phyloP scores from a whole-genome alignment of 2,329 filamentous ascomycete species.

The Proliferodiscus dingleyae region DNA sequence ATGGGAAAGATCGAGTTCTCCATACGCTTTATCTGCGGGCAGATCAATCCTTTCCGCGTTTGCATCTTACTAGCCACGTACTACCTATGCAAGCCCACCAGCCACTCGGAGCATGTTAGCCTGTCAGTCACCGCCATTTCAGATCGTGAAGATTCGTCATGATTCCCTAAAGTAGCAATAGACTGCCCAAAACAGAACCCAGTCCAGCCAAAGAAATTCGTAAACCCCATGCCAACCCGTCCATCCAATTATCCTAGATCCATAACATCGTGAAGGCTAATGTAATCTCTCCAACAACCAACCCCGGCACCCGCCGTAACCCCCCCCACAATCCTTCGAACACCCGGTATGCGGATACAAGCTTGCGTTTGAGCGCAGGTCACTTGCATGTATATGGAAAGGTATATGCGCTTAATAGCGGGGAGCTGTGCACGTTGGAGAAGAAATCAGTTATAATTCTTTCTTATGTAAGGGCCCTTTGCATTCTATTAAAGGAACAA shows the following conservation, averaged over 20 bases:
- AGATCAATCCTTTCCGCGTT: not conserved
- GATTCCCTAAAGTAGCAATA: conserved; percentile 11
- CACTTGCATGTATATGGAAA: conserved; percentile 23
- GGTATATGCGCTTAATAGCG: conserved; percentile 20
- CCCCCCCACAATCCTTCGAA: not conserved
- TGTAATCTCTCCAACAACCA: not conserved
- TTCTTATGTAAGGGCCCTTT: conserved; percentile 21
- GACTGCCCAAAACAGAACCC: not conserved
- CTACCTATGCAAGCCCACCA: not conserved
- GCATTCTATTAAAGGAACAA: conserved; percentile 12
- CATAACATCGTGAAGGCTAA: not conserved
- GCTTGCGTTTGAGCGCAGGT: conserved; percentile 25
- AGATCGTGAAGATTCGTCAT: conserved; percentile 11
- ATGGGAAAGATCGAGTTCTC: too few species aligned
- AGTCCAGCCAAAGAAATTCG: conserved; percentile 11
- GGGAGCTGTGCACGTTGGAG: conserved; percentile 22
- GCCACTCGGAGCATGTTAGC: not conserved
- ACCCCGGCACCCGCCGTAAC: too few species aligned
- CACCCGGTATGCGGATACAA: conserved; percentile 16
- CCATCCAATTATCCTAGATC: not conserved
- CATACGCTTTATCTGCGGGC: too few species aligned
- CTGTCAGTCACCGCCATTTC: not conserved
- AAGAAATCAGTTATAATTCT: conserved; percentile 30
- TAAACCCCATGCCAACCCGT: too few species aligned
- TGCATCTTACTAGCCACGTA: not conserved